Evolutionary conservation across 495 filamentous ascomycete genomes (phyloP).

Genomic region (Penicillium ochrochloron): DNA sequence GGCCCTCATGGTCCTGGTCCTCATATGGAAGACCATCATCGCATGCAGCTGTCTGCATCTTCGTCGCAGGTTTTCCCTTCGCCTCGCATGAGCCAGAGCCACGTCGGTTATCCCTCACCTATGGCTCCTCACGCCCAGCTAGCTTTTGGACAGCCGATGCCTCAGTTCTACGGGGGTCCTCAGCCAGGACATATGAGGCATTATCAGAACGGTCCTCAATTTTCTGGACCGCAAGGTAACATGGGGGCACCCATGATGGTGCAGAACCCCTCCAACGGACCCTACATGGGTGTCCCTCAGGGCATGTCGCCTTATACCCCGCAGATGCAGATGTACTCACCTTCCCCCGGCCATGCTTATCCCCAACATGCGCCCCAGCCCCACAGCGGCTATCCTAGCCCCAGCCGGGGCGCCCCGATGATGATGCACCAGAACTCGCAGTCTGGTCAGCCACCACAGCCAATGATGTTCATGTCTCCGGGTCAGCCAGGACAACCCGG

Average conservation of each 20-base stretch:
- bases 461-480: constrained; percentile 69
- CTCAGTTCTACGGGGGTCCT: constrained; percentile 64
- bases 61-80: constrained; percentile 79
- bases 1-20: constrained; percentile 64
- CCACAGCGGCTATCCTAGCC: constrained; percentile 82
- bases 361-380: constrained; percentile 64
- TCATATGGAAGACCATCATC: constrained; percentile 77
- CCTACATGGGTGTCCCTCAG: constrained; percentile 58
- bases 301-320: constrained; percentile 63
- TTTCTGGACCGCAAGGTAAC: constrained; percentile 64
- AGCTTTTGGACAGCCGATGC: constrained; percentile 72
- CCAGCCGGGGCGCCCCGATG: constrained; percentile 74
- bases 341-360: constrained; percentile 68
- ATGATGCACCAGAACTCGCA: constrained; percentile 86
- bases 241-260: constrained; percentile 84
- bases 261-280: constrained; percentile 67
- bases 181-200: constrained; percentile 33
- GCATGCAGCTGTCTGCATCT: constrained; percentile 82
- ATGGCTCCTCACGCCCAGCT: constrained; percentile 72
- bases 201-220: constrained; percentile 66
- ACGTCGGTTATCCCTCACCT: constrained; percentile 71
- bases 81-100: constrained; percentile 70
- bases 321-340: constrained; percentile 77
- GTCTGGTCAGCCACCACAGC: constrained; percentile 64
- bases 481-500: constrained; percentile 70